phyloP scores from a whole-genome alignment of 2,329 filamentous ascomycete genomes.

The Aureobasidium namibiae region DNA sequence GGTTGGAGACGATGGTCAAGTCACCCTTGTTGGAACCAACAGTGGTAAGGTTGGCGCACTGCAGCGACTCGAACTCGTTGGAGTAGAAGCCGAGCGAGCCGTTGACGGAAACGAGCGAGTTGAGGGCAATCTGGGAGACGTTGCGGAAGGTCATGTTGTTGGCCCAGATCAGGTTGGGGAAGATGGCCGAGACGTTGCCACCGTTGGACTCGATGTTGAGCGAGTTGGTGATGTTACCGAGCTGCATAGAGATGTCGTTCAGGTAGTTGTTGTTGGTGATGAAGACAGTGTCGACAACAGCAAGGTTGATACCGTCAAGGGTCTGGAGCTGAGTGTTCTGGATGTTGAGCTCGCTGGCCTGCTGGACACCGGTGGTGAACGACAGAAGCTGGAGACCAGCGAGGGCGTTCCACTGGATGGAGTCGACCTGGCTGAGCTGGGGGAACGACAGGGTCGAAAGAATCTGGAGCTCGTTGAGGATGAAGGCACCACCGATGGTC shows the following conservation, averaged over 20 bases:
- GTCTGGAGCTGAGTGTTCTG: conserved; percentile 76
- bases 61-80: conserved; percentile 59
- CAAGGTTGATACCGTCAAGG: conserved; percentile 73
- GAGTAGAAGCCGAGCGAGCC: conserved; percentile 77
- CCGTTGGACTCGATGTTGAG: conserved; percentile 77
- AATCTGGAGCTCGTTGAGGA: conserved; percentile 58
- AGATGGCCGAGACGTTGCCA: conserved; percentile 57
- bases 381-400: conserved; percentile 52
- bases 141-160: conserved; percentile 77
- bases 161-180: conserved; percentile 72
- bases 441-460: conserved; percentile 62
- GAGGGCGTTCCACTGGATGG: conserved; percentile 65
- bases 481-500: conserved; percentile 62
- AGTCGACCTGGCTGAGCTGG: conserved; percentile 54
- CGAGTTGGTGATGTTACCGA: conserved; percentile 63
- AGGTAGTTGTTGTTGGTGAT: conserved; percentile 89
- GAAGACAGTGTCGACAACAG: conserved; percentile 61
- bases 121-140: conserved; percentile 64
- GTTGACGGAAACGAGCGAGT: conserved; percentile 64
- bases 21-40: conserved; percentile 46
- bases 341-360: conserved; percentile 63
- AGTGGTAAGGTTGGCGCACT: conserved; percentile 61
- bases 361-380: conserved; percentile 57
- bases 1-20: conserved; percentile 50
- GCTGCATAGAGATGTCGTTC: conserved; percentile 64